Base-by-base conservation (phyloP, 1,284 basidiomycete species). In the Ganoderma boninense region DNA sequence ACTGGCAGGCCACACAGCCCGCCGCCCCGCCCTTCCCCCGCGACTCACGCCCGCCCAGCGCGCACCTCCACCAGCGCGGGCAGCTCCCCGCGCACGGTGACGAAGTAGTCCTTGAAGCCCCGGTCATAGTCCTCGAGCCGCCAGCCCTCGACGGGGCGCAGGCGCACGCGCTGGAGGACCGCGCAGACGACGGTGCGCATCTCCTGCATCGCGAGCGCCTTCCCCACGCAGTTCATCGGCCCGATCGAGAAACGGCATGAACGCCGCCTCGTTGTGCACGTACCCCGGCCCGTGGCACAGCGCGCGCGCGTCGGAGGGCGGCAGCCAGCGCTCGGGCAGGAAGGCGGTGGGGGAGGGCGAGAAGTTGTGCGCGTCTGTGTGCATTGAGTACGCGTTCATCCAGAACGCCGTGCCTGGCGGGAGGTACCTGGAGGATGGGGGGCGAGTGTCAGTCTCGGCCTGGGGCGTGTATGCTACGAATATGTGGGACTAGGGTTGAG, bases 321-420 rank as follows among this genome's bases (percentile, higher is more conserved):
- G 49, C 16, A 80, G 74, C 80, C 80, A 81, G 32, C 80, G 76
- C 46, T 79, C 79, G 14, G 80, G 80, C 72, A 73, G 75, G 75
- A 78, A 81, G 11, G 57, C 56, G n/a, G 78, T 72, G 11, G 81
- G 75, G 18, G 75, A 64, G 11, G 49, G 49, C 49, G 76, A 74
- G 75, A 81, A 82, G 71, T 81, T 78, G 44, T 74, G 74, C 23
- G 79, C 70, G 70, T 82, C 79, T 20, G 78, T 76, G 29, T 82
- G 80, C 3, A 82, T 52, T 29, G 72, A 71, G 68, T 78, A 81
- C 14, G 74, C 72, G 56, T 76, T 75, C 60, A 79, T 71, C 38
- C 75, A 75, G 8, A 76, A 71, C 3, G 72, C 68, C 1, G 77
- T 80, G n/a, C 78, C 79, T 64, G 79, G 77, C 6, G 78, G 75